Percentiles rank a stretch among this genome's conserved stretches.
These are phyloP conservation scores for Brettanomyces custersianus DNA, from an alignment of 805 yeast species.

Conservation along the genomic window DNA sequence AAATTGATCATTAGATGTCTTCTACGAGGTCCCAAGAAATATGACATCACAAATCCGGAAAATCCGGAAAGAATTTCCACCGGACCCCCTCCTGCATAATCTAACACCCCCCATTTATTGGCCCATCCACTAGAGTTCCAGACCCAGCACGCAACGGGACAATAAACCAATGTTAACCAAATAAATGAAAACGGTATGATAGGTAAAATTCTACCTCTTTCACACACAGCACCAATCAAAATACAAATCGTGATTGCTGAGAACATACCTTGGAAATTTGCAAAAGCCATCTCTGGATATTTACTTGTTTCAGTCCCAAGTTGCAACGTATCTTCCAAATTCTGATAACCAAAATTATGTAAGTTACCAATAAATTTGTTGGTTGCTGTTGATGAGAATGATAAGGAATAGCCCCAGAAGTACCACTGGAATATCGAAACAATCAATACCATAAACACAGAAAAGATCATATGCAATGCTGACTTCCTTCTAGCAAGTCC, in stretches of 20 bases:
- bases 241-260: constrained; percentile 87
- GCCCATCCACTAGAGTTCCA: constrained; percentile 97
- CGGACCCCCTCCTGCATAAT: constrained; percentile 98
- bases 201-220: constrained; percentile 84
- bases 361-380: constrained; percentile 86
- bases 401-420: constrained; percentile 95
- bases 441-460: constrained; percentile 43
- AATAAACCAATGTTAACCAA: constrained; percentile 88
- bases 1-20: constrained; percentile 75
- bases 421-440: constrained; percentile 82
- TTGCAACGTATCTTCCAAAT: constrained; percentile 39
- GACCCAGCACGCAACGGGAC: constrained; percentile 93
- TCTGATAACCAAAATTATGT: constrained; percentile 71
- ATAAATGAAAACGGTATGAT: constrained; percentile 71
- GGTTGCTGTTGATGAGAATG: constrained; percentile 71
- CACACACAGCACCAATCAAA: constrained; percentile 87
- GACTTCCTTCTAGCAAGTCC: constrained; percentile 86
- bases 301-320: constrained; percentile 15
- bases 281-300: constrained; percentile 80
- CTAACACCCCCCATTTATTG: constrained; percentile 80
- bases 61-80: constrained; percentile 91
- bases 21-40: constrained; percentile 67
- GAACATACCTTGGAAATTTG: constrained; percentile 86
- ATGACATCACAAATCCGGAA: constrained; percentile 81
- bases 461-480: constrained; percentile 82